Base-by-base conservation (phyloP, 2,329 filamentous ascomycete genomes). In the Aspergillus neotritici region DNA sequence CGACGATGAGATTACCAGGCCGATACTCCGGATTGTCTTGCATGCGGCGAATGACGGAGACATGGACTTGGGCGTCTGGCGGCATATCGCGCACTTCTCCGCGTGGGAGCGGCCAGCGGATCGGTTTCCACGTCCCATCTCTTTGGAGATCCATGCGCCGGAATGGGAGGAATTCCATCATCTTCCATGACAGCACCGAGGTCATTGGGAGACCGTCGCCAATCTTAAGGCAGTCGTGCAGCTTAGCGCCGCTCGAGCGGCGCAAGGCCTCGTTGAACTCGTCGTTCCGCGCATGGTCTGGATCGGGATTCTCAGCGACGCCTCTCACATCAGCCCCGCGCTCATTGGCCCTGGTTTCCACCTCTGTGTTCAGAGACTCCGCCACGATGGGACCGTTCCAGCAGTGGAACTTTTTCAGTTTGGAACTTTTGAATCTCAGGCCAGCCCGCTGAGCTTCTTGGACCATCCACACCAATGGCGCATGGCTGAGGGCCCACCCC, bases 151-250 rank as follows among this genome's bases (percentile, higher is more conserved):
- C 87, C 84, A 93, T 90, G 16, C 87, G 75, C 1, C 84, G 77
- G 66, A 91, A 90, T 0, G 87, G 87, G 16, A 91, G 70, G 60
- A 84, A 89, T 57, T 91, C 87, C 86, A 91, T 87, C 15, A 87
- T 61, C 29, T 81, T 84, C 86, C 86, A 91, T 2, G 74, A 76
- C 0, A 83, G 53, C 0, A 87, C 84, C 0, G 80, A 77, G 4
- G 69, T 43, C 17, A 51, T 48, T 0, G 73, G 62, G 3, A 85
- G 69, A 0, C 85, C 85, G 9, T 78, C 76, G 11, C 74, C 72
- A 54, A 80, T 86, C 37, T 76, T 68, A 0, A 90, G 74, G 3
- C 83, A 86, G 61, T 90, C 86, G 58, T 91, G 86, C 33, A 88
- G 77, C 25, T 67, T 25, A 60, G 9, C 76, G 75, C 37, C 67